Evolutionary conservation across 2,329 filamentous ascomycete genomes (phyloP).

Genomic region (Talaromyces sp.): DNA sequence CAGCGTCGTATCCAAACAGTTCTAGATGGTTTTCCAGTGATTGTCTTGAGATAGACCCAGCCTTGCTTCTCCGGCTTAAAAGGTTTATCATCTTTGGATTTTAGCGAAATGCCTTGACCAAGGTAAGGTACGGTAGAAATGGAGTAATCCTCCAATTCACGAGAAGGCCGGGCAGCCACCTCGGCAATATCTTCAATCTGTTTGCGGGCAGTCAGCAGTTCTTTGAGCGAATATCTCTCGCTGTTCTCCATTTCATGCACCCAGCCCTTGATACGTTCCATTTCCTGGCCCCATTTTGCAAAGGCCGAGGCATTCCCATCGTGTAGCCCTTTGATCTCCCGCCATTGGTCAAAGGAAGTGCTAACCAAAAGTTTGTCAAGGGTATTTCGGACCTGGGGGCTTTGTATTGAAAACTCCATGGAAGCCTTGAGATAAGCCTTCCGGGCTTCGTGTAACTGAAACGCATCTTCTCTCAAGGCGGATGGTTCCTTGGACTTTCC

Average conservation of each 20-base stretch:
- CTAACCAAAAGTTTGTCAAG: conserved; percentile 83
- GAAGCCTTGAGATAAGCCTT: conserved; percentile 87
- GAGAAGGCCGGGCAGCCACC: conserved; percentile 68
- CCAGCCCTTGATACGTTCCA: conserved; percentile 91
- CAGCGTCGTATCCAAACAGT: conserved; percentile 88
- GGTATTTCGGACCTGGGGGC: conserved; percentile 76
- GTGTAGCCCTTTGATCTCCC: conserved; percentile 70
- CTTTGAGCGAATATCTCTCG: conserved; percentile 77
- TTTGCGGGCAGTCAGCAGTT: conserved; percentile 72
- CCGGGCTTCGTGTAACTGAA: conserved; percentile 87
- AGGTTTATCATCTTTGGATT: conserved; percentile 41
- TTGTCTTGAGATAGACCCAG: conserved; percentile 80
- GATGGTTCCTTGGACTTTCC: conserved; percentile 93
- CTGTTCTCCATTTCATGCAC: conserved; percentile 87
- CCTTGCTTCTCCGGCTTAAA: conserved; percentile 76
- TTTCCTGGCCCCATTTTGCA: conserved; percentile 67
- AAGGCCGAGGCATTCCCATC: conserved; percentile 61
- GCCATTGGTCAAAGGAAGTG: conserved; percentile 82
- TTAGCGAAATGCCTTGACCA: conserved; percentile 63
- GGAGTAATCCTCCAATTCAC: conserved; percentile 90
- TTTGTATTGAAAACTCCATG: conserved; percentile 87
- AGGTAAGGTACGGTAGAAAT: conserved; percentile 85
- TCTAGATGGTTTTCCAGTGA: conserved; percentile 82
- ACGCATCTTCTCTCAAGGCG: conserved; percentile 86
- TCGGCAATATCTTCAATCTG: conserved; percentile 78